Base-by-base conservation (phyloP, 2,329 filamentous ascomycete species). In the Ophidiomyces ophidiicola region DNA sequence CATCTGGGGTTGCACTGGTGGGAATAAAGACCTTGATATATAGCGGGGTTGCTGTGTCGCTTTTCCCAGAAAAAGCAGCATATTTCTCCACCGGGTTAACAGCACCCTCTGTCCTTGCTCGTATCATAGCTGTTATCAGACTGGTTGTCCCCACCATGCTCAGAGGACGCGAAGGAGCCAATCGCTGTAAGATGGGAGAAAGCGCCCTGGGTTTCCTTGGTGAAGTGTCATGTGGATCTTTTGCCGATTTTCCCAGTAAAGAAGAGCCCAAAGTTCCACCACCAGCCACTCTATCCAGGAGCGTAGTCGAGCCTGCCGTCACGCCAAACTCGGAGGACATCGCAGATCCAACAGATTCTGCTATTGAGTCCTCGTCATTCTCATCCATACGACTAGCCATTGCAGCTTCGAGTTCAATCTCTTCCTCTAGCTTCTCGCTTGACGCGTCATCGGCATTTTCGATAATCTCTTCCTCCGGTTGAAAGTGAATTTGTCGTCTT, bases 21-120 rank as follows among this genome's bases (percentile, higher is more conserved):
- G 76, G 74, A 11, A 68, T 66, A 50, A 76, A 78, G 11, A 80
- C 69, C 50, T 74, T 77, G 54, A 80, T 69, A 55, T 76, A 76
- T 7, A 80, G 56, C 2, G 74, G 71, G 43, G 70, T 73, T 4
- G 63, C 30, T 7, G 44, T 65, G 43, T 74, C 69, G n/a, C 71
- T 74, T 47, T 73, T 73, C 7, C 72, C 76, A 42, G 71, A 76
- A 14, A 78, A 62, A 4, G 67, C 63, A 3, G 72, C 74, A 51
- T 76, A 80, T 24, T 66, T 65, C 49, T 78, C 73, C 12, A 78
- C 62, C 1, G 75, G 74, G 49, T 77, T 76, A n/a, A 66, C 69
- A 6, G 70, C 70, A 31, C 68, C 71, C 33, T 68, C 61, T 44
- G 69, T 70, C 44, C 69, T 71, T 5, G 71, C 70, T 46, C 70